Conservation (phyloP, 352 stramenopile genomes). For the Phytophthora citricola region DNA sequence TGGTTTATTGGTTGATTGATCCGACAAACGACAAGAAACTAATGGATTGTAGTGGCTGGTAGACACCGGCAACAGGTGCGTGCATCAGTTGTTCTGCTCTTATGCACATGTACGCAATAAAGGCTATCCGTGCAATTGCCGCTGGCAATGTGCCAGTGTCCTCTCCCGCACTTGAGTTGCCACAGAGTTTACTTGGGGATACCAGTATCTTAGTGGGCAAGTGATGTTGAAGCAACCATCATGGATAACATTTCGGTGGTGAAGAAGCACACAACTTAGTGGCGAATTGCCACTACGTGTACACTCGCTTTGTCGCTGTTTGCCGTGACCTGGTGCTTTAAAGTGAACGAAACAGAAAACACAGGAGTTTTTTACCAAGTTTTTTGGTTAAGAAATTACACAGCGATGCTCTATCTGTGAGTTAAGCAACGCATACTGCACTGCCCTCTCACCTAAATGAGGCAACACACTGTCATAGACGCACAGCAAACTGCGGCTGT, state of each 20-base stretch:
- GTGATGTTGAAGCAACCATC: no score
- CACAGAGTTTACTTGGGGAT: no score
- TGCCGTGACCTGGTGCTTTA: no score
- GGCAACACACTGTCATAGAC: slow-evolving; percentile 13
- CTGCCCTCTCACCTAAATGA: neutral
- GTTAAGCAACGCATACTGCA: neutral
- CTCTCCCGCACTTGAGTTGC: no score
- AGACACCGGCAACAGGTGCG: neutral
- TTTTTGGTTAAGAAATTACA: slow-evolving; percentile 36
- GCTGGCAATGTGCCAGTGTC: no score
- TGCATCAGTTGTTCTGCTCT: neutral
- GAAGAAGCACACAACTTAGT: no score
- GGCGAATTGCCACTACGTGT: no score
- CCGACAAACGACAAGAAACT: neutral
- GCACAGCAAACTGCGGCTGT: neutral
- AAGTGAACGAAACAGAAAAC: no score
- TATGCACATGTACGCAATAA: neutral
- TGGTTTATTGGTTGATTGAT: neutral
- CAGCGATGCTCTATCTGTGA: slow-evolving; percentile 21
- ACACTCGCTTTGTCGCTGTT: no score
- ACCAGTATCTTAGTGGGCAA: no score
- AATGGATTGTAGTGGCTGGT: neutral
- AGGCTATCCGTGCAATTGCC: neutral
- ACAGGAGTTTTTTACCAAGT: slow-evolving; percentile 1
- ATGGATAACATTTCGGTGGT: no score